Evolutionary conservation across 2,329 filamentous ascomycete species (phyloP).

Genomic region (Cercospora sp.): DNA sequence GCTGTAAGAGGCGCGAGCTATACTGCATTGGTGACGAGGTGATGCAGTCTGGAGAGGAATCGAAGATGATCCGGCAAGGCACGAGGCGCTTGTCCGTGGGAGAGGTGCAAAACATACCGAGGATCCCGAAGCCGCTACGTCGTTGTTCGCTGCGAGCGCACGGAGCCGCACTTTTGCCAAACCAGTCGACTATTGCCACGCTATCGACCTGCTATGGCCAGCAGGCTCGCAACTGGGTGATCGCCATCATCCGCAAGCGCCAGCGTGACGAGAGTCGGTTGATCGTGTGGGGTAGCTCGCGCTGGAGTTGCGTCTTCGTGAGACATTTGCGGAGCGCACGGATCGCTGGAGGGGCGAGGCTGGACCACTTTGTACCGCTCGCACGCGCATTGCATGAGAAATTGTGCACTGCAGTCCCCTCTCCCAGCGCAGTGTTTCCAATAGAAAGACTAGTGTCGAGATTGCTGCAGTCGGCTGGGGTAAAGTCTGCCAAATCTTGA

Average conservation of each 20-base stretch:
- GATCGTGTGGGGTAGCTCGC: conserved; percentile 12
- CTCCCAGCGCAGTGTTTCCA: conserved; percentile 10
- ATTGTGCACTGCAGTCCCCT: background rate
- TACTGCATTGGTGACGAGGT: conserved; percentile 7
- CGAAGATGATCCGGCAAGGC: conserved; percentile 7
- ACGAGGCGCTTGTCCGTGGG: conserved; percentile 4
- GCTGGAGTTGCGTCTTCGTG: conserved; percentile 21
- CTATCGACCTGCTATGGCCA: background rate
- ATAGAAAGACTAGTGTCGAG: background rate
- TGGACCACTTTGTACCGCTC: background rate
- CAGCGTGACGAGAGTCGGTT: conserved; percentile 10
- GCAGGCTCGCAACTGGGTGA: conserved; percentile 2
- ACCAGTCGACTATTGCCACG: conserved; percentile 10
- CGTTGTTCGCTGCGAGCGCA: background rate
- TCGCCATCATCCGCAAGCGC: conserved; percentile 18
- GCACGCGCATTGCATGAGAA: background rate
- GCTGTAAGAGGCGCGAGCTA: conserved; percentile 6
- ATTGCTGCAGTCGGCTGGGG: background rate
- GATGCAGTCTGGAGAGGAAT: conserved; percentile 7
- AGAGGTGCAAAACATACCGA: conserved; percentile 6
- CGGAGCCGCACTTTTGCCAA: background rate
- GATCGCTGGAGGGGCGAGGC: conserved; percentile 6
- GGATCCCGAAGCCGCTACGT: conserved; percentile 1
- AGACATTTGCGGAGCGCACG: conserved; percentile 18
- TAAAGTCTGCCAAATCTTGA: conserved; percentile 10